Evolutionary conservation across 176 grass and related monocot species (phyloP), one percentile per base, ranked within the genome.

Genomic region (Musa itinerans): DNA sequence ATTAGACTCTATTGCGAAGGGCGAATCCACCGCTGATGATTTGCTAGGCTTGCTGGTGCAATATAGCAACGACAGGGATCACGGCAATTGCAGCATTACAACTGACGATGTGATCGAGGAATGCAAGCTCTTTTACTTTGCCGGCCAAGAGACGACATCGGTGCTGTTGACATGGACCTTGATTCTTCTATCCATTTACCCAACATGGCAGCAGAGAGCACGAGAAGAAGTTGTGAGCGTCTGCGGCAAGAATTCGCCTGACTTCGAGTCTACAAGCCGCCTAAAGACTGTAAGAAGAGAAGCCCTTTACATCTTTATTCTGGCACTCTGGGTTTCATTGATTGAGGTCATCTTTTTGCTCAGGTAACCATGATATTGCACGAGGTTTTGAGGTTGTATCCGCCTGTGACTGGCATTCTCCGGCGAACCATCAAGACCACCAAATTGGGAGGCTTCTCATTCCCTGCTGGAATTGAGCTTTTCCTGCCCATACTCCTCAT

Each of bases 121-220:
- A 80, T 91, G 92, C 79, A 96, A 96, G 77, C 71, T 91, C 17
- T 96, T 96, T 77, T 96, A 91, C 79, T 81, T 96, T 34, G 86
- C 92, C 0, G 88, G 92, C 5, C 85, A 87, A 75, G 92, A 96
- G 16, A 96, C 92, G 11, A 89, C 92, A 0, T 86, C 88, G 2
- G 73, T 85, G 2, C 22, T 91, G 29, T 79, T 96, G 22, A 96
- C 92, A 0, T 96, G 88, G 88, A 96, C 92, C 0, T 23, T 96
- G 15, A 27, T 96, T 65, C 2, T 77, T 0, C 78, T 96, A 1
- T 9, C 80, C 48, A 86, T 86, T 76, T 79, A 87, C 50, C 86
- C 92, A 0, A 81, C 74, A 50, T 96, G 92, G 92, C 92, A 96
- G 34, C 51, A 76, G 5, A 81, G 79, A 2, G 92, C 92, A 0